Percentiles rank a stretch among this genome's conserved stretches.
phyloP scores from a whole-genome alignment of 306 rosid genomes.

The Malus fusca region DNA sequence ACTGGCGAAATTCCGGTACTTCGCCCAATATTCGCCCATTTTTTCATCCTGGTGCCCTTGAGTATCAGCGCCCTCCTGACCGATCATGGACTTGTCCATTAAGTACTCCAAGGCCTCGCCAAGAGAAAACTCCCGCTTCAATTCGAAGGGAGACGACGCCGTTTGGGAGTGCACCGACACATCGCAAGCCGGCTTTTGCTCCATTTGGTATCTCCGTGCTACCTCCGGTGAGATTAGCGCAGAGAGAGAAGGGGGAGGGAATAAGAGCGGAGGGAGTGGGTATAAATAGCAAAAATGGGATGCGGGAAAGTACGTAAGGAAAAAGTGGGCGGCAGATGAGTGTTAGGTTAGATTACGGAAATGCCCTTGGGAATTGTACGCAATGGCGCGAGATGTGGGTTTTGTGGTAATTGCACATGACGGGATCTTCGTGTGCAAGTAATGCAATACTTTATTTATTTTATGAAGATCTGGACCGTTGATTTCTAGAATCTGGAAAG shows the following conservation, averaged over 20 bases:
- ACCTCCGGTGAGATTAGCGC: constrained; percentile 10
- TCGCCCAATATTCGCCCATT: constrained; percentile 18
- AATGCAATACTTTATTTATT: neutral
- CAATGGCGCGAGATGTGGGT: neutral
- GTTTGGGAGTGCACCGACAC: constrained; percentile 16
- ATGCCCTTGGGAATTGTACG: neutral
- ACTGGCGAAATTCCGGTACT: constrained; percentile 12
- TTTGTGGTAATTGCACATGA: neutral
- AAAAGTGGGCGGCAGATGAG: constrained; percentile 52
- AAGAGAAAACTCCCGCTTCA: constrained; percentile 22
- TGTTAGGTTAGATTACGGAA: neutral
- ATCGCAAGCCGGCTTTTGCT: constrained; percentile 10
- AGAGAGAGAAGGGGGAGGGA: constrained; percentile 5
- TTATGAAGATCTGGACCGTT: neutral
- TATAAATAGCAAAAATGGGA: constrained; percentile 26
- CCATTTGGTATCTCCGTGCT: constrained; percentile 19
- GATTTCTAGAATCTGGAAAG: constrained; percentile 1
- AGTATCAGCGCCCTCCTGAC: neutral
- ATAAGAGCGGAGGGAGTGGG: constrained; percentile 2
- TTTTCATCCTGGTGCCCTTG: constrained; percentile 14
- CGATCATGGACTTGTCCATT: neutral
- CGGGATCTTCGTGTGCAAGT: constrained; percentile 21
- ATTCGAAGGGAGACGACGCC: constrained; percentile 11
- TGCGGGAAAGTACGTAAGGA: neutral
- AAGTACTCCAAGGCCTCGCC: constrained; percentile 18